Conservation (phyloP, 2,329 filamentous ascomycete species). For the Nemania diffusa region DNA sequence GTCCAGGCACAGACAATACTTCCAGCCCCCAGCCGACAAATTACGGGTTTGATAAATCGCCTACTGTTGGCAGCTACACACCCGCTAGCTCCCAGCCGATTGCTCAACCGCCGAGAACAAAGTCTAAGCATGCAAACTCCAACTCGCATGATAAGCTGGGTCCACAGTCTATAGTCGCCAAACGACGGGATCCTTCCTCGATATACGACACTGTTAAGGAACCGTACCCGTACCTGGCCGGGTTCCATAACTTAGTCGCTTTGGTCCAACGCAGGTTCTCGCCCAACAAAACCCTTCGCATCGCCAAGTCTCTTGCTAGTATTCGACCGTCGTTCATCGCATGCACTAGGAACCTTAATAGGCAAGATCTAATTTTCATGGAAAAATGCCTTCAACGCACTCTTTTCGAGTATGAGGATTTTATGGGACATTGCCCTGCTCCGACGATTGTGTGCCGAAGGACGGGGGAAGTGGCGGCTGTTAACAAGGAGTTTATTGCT, state of each 20-base stretch:
- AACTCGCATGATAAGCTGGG: constrained; percentile 50
- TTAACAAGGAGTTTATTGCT: constrained; percentile 96
- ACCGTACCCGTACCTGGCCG: constrained; percentile 89
- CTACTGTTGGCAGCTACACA: constrained; percentile 55
- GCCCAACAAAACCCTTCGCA: constrained; percentile 78
- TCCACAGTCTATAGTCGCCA: constrained; percentile 65
- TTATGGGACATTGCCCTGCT: constrained; percentile 86
- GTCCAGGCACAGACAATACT: constrained; percentile 72
- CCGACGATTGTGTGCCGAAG: constrained; percentile 92
- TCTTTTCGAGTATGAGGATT: constrained; percentile 91
- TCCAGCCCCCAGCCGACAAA: constrained; percentile 67
- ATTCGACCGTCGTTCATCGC: constrained; percentile 95
- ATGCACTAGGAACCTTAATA: constrained; percentile 87
- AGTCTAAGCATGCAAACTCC: constrained; percentile 56
- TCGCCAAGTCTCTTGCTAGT: constrained; percentile 86
- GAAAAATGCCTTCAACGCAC: constrained; percentile 96
- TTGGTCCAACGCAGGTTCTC: constrained; percentile 83
- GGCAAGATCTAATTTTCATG: constrained; percentile 94
- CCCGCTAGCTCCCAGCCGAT: constrained; percentile 46
- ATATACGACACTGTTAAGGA: constrained; percentile 92
- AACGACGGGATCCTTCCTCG: constrained; percentile 78
- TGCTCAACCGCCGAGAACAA: constrained; percentile 54
- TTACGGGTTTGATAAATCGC: constrained; percentile 66
- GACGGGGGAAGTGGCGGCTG: constrained; percentile 92
- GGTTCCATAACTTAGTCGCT: constrained; percentile 88